These are phyloP conservation scores for Candida patagonica DNA, from an alignment of 805 yeast genomes.

Conservation along the genomic window DNA sequence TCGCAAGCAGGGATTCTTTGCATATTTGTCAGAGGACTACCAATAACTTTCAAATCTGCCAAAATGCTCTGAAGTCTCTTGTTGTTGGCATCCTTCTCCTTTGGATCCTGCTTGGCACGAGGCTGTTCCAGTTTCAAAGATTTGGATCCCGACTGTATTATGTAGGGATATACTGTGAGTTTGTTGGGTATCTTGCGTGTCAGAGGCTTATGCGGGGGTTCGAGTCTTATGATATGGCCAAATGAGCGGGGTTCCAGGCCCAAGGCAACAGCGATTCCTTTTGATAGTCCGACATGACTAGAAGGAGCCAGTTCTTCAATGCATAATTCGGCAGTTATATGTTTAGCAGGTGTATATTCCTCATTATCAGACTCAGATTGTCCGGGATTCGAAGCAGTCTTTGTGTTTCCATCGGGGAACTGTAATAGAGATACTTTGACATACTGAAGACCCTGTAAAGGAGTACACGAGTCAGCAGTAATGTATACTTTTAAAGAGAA, in stretches of 20 bases:
- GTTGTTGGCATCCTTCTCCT: constrained; percentile 19
- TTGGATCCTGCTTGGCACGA: constrained; percentile 9
- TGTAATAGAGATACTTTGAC: not conserved
- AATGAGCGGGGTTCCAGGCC: constrained; percentile 36
- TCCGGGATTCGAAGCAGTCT: constrained; percentile 6
- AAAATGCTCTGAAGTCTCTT: constrained; percentile 13
- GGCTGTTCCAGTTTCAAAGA: constrained; percentile 11
- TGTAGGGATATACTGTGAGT: constrained; percentile 44
- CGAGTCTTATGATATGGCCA: constrained; percentile 48
- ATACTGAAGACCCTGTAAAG: not conserved
- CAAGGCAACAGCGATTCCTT: constrained; percentile 45
- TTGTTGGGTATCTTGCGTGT: constrained; percentile 27
- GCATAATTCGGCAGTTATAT: constrained; percentile 44
- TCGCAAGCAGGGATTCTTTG: constrained; percentile 45
- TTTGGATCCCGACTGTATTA: constrained; percentile 4
- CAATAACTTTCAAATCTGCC: constrained; percentile 10
- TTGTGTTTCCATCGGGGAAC: not conserved
- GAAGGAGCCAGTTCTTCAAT: constrained; percentile 23
- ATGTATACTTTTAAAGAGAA: not conserved
- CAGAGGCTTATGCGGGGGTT: constrained; percentile 34
- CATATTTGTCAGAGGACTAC: constrained; percentile 34
- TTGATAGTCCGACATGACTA: constrained; percentile 44
- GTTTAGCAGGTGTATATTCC: constrained; percentile 23
- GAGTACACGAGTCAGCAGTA: not conserved
- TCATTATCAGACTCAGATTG: constrained; percentile 1